Conservation (phyloP, 2,329 filamentous ascomycete genomes). For the Epichloe coenophiala region DNA sequence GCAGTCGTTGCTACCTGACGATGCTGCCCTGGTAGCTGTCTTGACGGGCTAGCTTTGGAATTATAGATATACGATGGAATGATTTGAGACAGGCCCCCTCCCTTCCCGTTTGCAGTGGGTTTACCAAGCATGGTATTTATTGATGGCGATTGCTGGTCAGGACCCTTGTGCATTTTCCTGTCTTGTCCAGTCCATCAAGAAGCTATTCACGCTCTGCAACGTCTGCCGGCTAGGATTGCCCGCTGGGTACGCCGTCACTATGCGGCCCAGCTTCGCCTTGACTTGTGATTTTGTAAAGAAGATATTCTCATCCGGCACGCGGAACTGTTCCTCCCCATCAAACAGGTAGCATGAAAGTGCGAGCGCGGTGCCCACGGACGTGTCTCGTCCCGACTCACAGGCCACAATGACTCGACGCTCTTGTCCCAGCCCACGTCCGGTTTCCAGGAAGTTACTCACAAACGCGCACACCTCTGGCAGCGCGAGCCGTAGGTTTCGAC, state of each 20-base stretch:
- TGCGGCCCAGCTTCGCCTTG: constrained; percentile 63
- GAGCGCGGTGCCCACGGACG: constrained; percentile 66
- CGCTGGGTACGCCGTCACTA: constrained; percentile 65
- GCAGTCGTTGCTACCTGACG: neutral
- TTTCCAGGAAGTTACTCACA: constrained; percentile 25
- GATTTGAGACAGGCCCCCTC: too few species aligned
- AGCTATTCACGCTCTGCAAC: constrained; percentile 83
- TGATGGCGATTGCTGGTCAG: neutral
- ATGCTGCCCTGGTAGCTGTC: neutral
- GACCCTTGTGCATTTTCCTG: constrained; percentile 2
- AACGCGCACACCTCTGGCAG: constrained; percentile 51
- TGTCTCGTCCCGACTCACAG: constrained; percentile 66
- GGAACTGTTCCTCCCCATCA: constrained; percentile 43
- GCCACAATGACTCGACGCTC: constrained; percentile 38
- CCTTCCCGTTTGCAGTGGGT: too few species aligned
- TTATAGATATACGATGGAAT: neutral
- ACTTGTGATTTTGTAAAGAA: constrained; percentile 62
- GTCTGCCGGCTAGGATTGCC: constrained; percentile 77
- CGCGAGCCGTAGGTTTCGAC: constrained; percentile 64
- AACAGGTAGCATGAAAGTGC: constrained; percentile 64
- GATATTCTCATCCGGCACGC: constrained; percentile 11
- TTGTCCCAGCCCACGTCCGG: neutral
- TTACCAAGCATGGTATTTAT: too few species aligned
- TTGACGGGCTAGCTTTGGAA: neutral
- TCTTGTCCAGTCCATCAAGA: constrained; percentile 52